Evolutionary conservation across 1,139 yeast genomes (phyloP), one percentile per base, ranked within the genome.

Genomic region (Hyphopichia buzzinii): DNA sequence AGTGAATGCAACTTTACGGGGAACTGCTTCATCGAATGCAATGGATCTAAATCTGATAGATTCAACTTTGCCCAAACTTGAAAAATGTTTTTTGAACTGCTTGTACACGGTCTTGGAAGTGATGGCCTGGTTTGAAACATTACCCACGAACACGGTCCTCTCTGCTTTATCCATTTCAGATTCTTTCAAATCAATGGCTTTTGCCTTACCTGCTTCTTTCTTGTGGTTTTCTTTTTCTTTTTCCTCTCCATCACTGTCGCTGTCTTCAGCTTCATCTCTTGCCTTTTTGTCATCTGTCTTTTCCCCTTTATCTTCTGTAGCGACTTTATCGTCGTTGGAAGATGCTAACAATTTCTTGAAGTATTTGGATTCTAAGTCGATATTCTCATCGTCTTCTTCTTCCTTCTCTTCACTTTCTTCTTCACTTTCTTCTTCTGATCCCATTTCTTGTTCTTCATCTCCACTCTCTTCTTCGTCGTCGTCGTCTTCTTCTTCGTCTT

Each of bases 1-100:
- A 38, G 87, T 85, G 57, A 81, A 89, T 2, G 98, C 97, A 26
- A 87, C 89, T 56, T 90, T 90, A 57, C 97, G 78, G 29, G 98
- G 97, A 39, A 89, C 71, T 28, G 87, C 80, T 52, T 89, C 95
- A 36, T 84, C 82, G 48, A 90, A 88, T 2, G 96, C 88, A 48
- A 94, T 84, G 2, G 97, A 89, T 62, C 99, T 78, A 67, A 88
- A 92, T 56, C 99, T 74, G 37, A 89, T 73, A 14, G 95, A 84
- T 32, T 77, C 80, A 36, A 89, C 72, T 28, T 70, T 65, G 15
- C 94, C 95, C 45, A 62, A 65, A 26, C 73, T 58, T 10, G 71
- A 49, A 46, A 89, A 84, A 16, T 76, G 62, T 42, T 67, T 68
- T 57, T 86, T 85, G 61, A 90, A 83, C 40, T 67, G 60, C 53